These are phyloP conservation scores for Lactuca saligna DNA, from an alignment of 129 eudicot species.

Conservation along the genomic window DNA sequence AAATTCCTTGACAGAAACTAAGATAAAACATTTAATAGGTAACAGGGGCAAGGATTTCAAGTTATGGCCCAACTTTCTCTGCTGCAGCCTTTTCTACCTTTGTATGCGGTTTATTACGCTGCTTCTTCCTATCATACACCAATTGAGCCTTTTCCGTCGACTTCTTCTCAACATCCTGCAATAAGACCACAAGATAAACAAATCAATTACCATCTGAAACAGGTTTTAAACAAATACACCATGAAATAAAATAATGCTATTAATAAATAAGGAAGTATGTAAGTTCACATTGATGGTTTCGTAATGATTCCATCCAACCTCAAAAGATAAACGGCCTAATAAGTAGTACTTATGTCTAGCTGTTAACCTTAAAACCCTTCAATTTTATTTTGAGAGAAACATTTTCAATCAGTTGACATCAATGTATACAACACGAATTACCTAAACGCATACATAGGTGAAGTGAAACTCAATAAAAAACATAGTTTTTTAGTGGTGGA, in stretches of 20 bases:
- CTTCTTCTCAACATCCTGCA: constrained; percentile 77
- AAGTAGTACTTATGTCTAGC: constrained; percentile 78
- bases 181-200: not conserved
- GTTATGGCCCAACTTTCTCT: constrained; percentile 60
- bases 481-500: too few relatives aligned
- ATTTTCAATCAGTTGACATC: not conserved
- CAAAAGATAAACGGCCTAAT: constrained; percentile 64
- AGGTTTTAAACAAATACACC: too few relatives aligned
- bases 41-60: constrained; percentile 55
- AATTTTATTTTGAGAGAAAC: not conserved
- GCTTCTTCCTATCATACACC: constrained; percentile 72
- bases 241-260: not conserved
- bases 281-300: constrained; percentile 64
- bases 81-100: constrained; percentile 75
- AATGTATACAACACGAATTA: too few relatives aligned
- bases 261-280: not conserved
- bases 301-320: constrained; percentile 78
- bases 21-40: constrained; percentile 44
- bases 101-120: constrained; percentile 45
- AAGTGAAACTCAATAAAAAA: too few relatives aligned
- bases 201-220: not conserved
- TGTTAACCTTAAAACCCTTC: constrained; percentile 74
- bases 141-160: constrained; percentile 68
- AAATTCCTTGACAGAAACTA: constrained; percentile 28
- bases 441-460: too few relatives aligned